Conservation (phyloP, 306 rosid species). For the Citrullus amarus region DNA sequence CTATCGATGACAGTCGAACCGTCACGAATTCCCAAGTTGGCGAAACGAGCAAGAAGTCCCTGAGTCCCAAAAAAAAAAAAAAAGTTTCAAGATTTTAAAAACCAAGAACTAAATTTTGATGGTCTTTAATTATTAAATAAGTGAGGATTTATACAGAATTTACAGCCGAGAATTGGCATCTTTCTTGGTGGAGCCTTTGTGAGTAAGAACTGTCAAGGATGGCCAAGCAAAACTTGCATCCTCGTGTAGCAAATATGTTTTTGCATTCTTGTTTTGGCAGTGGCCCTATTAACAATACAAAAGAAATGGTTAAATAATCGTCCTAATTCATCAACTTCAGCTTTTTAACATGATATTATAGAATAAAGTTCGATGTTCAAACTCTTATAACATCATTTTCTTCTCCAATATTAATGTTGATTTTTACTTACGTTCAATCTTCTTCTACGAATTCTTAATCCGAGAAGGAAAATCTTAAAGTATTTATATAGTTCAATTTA, state of each 20-base stretch:
- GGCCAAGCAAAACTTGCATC: conserved; percentile 83
- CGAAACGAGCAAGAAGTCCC: conserved; percentile 59
- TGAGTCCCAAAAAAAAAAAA: conserved; percentile 1
- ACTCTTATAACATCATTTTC: too few species aligned
- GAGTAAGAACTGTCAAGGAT: conserved; percentile 69
- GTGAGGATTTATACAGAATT: conserved; percentile 27
- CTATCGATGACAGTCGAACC: conserved; percentile 24
- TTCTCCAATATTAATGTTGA: too few species aligned
- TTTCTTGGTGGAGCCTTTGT: conserved; percentile 63
- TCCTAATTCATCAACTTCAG: too few species aligned
- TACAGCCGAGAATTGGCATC: conserved; percentile 50
- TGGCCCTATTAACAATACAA: conserved; percentile 40
- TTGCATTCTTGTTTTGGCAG: conserved; percentile 85
- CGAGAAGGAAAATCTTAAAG: too few species aligned
- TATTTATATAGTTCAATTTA: too few species aligned
- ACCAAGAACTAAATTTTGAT: too few species aligned
- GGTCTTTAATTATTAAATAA: background rate
- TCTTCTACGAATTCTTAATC: too few species aligned
- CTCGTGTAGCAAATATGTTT: conserved; percentile 50
- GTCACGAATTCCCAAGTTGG: conserved; percentile 66
- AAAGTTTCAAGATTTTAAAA: too few species aligned
- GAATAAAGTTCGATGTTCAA: too few species aligned
- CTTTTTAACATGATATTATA: too few species aligned
- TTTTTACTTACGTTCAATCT: too few species aligned
- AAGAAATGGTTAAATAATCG: background rate